Conservation (phyloP, 495 filamentous ascomycete genomes). For the Corynascus novoguineensis region DNA sequence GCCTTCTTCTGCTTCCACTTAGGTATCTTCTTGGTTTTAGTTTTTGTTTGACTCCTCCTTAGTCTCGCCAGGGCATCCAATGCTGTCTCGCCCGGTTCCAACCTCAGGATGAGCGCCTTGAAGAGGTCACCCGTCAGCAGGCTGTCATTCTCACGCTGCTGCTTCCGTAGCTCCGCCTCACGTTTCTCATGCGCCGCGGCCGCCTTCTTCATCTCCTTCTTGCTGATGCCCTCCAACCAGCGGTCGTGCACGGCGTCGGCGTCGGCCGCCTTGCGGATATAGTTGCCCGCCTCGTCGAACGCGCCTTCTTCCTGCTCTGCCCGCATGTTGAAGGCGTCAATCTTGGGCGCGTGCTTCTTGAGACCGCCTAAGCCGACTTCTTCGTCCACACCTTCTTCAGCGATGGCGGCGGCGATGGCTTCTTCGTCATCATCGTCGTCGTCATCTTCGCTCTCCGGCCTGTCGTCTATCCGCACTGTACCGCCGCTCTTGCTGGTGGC, state of each 20-base stretch:
- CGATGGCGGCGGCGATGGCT: slow-evolving; percentile 57
- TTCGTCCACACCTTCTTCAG: slow-evolving; percentile 68
- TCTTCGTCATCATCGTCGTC: slow-evolving; percentile 70
- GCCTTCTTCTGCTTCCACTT: slow-evolving; percentile 57
- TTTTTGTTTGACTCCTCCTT: slow-evolving; percentile 61
- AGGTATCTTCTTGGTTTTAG: slow-evolving; percentile 50
- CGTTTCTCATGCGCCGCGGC: slow-evolving; percentile 83
- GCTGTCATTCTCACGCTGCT: slow-evolving; percentile 65
- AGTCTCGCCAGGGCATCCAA: slow-evolving; percentile 82
- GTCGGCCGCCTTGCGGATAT: slow-evolving; percentile 79
- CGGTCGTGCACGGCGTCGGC: slow-evolving; percentile 86
- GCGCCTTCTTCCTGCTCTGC: slow-evolving; percentile 85
- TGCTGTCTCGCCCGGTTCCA: slow-evolving; percentile 81
- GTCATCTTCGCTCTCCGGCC: slow-evolving; percentile 52
- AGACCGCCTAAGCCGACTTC: slow-evolving; percentile 84
- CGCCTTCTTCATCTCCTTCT: slow-evolving; percentile 85
- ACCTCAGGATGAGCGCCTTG: slow-evolving; percentile 58
- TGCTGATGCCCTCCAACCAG: slow-evolving; percentile 88
- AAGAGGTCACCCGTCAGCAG: slow-evolving; percentile 70
- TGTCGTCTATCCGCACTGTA: slow-evolving; percentile 47
- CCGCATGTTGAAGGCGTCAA: slow-evolving; percentile 95
- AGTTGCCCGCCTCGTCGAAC: slow-evolving; percentile 89
- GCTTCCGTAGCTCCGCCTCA: slow-evolving; percentile 66
- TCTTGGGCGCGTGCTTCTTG: slow-evolving; percentile 90
- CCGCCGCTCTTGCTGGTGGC: slow-evolving; percentile 64